Evolutionary conservation across 768 basidiomycete genomes (phyloP).

Genomic region (Auricularia heimuer): DNA sequence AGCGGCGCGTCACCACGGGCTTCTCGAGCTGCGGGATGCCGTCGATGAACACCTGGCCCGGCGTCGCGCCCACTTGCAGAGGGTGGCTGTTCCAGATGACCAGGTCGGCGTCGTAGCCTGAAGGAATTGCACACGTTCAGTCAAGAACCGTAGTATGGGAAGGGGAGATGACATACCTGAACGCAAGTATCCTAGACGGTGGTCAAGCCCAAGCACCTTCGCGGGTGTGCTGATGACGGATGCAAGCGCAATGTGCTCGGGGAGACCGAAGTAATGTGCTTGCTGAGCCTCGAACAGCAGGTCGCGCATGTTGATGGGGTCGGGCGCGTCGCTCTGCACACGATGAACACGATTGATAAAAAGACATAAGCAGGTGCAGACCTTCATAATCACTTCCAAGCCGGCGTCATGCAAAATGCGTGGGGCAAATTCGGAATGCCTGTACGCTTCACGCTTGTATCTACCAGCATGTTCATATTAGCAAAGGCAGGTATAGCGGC

Average conservation of each 20-base stretch:
- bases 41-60: conserved; percentile 73
- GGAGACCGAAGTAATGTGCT: conserved; percentile 71
- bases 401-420: conserved; percentile 27
- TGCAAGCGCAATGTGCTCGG: conserved; percentile 55
- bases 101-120: conserved; percentile 70
- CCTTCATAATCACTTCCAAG: conserved; percentile 24
- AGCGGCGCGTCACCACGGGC: conserved; percentile 17
- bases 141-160: neutral
- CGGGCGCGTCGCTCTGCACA: conserved; percentile 25
- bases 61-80: conserved; percentile 67
- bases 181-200: conserved; percentile 70
- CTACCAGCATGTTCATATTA: neutral
- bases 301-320: conserved; percentile 60
- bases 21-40: conserved; percentile 60
- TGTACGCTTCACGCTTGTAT: conserved; percentile 29
- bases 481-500: neutral
- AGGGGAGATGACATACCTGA: conserved; percentile 29
- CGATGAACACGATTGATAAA: conserved; percentile 35
- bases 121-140: neutral
- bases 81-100: conserved; percentile 78
- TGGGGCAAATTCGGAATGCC: conserved; percentile 29
- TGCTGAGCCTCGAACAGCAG: conserved; percentile 79
- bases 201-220: conserved; percentile 59
- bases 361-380: conserved; percentile 10
- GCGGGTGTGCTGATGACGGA: conserved; percentile 71